phyloP scores from a whole-genome alignment of 371 early-diverging fungal species.

The Mucor sp. region DNA sequence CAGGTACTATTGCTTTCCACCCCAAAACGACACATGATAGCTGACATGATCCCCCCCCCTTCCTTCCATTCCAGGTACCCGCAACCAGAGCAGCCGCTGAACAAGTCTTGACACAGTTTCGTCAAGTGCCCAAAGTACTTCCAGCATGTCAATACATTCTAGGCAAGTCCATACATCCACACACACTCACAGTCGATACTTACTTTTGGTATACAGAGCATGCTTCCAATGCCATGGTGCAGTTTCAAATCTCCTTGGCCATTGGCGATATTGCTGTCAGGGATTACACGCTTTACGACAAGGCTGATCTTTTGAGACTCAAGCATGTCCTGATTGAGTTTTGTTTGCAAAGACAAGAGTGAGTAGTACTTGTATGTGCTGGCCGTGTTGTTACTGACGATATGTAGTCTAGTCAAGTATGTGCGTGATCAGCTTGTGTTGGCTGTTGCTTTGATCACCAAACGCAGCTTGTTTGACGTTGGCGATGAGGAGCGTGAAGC shows the following conservation, averaged over 20 bases:
- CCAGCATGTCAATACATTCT: slow-evolving; percentile 67
- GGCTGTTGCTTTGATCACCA: slow-evolving; percentile 62
- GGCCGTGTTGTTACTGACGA: background rate
- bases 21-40: no score
- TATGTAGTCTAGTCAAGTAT: slow-evolving; percentile 44
- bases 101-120: slow-evolving; percentile 58
- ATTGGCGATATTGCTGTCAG: slow-evolving; percentile 59
- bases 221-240: slow-evolving; percentile 56
- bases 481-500: slow-evolving; percentile 53
- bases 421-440: slow-evolving; percentile 49
- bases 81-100: slow-evolving; percentile 65
- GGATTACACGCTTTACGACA: slow-evolving; percentile 61
- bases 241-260: slow-evolving; percentile 66
- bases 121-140: slow-evolving; percentile 62
- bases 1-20: slow-evolving; percentile 47
- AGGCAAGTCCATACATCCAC: slow-evolving; percentile 40
- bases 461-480: slow-evolving; percentile 68
- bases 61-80: slow-evolving; percentile 37
- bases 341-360: slow-evolving; percentile 49
- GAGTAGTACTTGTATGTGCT: slow-evolving; percentile 8
- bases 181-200: no score
- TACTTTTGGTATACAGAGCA: slow-evolving; percentile 58
- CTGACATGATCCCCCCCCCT: background rate
- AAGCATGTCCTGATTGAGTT: slow-evolving; percentile 63
- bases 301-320: slow-evolving; percentile 47